Percentiles rank a stretch among this genome's conserved stretches.
Conservation (phyloP, 1,139 yeast species). For the Pichia sp. region DNA sequence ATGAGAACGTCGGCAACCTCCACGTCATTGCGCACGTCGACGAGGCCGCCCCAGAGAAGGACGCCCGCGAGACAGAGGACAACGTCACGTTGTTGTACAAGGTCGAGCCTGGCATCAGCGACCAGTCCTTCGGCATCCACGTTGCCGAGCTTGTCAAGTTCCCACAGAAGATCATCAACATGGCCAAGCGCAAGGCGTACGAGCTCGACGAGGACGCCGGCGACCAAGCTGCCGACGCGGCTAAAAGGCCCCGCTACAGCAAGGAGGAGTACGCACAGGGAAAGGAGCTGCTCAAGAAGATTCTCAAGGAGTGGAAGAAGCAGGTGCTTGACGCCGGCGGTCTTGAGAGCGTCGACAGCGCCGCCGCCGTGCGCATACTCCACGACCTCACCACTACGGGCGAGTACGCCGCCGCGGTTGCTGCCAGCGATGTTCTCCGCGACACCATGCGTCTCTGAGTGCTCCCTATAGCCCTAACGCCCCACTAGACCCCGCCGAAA, state of each 20-base stretch:
- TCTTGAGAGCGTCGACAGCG: slow-evolving; percentile 35
- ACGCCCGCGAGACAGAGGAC: slow-evolving; percentile 35
- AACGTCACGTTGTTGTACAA: slow-evolving; percentile 86
- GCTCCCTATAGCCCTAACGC: too few relatives aligned
- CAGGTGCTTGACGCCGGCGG: slow-evolving; percentile 39
- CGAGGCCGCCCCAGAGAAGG: slow-evolving; percentile 29
- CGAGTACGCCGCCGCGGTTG: slow-evolving; percentile 21
- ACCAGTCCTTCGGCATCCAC: slow-evolving; percentile 94
- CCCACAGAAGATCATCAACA: slow-evolving; percentile 79
- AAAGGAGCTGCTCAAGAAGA: slow-evolving; percentile 46
- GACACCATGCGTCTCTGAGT: slow-evolving; percentile 19
- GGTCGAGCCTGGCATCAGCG: slow-evolving; percentile 89
- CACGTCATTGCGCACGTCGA: slow-evolving; percentile 94
- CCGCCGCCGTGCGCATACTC: slow-evolving; percentile 40
- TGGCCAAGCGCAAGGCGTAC: slow-evolving; percentile 92
- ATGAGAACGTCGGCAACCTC: slow-evolving; percentile 64
- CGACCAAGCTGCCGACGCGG: slow-evolving; percentile 30
- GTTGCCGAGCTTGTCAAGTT: slow-evolving; percentile 95
- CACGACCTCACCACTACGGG: slow-evolving; percentile 34
- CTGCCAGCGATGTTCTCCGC: slow-evolving; percentile 20
- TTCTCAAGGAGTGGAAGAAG: slow-evolving; percentile 60
- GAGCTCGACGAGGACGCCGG: slow-evolving; percentile 69
- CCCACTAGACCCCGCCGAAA: not conserved
- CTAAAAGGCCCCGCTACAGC: slow-evolving; percentile 46
- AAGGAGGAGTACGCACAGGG: slow-evolving; percentile 56